phyloP scores from a whole-genome alignment of 2,329 filamentous ascomycete species.

The Aulographum hederae region DNA sequence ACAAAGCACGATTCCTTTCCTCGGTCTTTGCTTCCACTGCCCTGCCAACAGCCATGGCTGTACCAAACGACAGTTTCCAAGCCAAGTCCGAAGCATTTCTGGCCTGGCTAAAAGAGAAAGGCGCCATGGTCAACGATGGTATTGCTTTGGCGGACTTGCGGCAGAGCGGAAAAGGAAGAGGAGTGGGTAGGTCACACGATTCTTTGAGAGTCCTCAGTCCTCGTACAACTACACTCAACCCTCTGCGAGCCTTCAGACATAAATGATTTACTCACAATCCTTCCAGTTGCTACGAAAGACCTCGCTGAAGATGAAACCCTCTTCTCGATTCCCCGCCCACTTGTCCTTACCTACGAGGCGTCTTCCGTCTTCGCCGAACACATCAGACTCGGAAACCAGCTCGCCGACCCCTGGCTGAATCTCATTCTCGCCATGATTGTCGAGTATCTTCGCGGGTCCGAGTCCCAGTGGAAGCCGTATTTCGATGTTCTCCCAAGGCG shows the following conservation, averaged over 20 bases:
- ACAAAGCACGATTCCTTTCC: no score
- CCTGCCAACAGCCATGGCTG: constrained; percentile 5
- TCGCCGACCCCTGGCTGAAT: constrained; percentile 28
- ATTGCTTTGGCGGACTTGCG: constrained; percentile 40
- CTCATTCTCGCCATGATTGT: constrained; percentile 68
- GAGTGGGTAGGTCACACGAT: constrained; percentile 35
- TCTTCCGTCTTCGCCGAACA: constrained; percentile 12
- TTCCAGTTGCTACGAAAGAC: constrained; percentile 47
- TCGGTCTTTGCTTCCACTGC: no score
- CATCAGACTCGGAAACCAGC: constrained; percentile 10
- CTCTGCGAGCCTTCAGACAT: neutral
- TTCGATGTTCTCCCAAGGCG: constrained; percentile 50
- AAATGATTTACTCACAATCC: neutral
- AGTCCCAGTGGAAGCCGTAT: constrained; percentile 61
- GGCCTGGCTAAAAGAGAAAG: constrained; percentile 35
- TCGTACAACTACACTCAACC: neutral
- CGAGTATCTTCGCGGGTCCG: constrained; percentile 41
- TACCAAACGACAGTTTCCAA: constrained; percentile 14
- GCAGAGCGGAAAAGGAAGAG: constrained; percentile 36
- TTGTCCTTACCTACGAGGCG: constrained; percentile 44
- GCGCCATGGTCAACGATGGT: constrained; percentile 37
- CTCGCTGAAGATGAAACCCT: constrained; percentile 59
- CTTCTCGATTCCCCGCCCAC: constrained; percentile 58
- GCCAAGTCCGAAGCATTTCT: constrained; percentile 32
- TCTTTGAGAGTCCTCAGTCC: constrained; percentile 1